A percentile compares a stretch with the other conserved stretches of the same genome.
Conservation (phyloP, 192 early-diverging fungal species). For the Linnemannia exigua region DNA sequence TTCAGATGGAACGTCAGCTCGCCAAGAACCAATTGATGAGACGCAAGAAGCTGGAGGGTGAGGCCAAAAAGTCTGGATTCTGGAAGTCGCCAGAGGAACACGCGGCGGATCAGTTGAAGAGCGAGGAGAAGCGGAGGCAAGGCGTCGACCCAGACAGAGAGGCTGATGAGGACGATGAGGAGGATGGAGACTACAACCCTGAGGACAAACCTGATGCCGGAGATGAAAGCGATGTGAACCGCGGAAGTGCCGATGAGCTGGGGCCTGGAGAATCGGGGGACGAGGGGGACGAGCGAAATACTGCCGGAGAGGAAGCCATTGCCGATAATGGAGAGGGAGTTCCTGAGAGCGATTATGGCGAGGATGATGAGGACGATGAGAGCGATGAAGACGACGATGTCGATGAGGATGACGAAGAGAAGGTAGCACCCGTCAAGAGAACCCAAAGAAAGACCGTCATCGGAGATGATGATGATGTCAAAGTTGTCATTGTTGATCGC, state of each 20-base stretch:
- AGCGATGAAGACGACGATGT: neutral
- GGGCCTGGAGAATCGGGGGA: constrained; percentile 11
- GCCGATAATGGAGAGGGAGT: neutral
- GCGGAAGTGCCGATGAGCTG: constrained; percentile 8
- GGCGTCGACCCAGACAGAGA: constrained; percentile 32
- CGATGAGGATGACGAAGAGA: constrained; percentile 9
- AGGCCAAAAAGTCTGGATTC: constrained; percentile 34
- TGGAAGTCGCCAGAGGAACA: constrained; percentile 38
- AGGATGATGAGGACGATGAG: neutral
- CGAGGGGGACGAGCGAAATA: neutral
- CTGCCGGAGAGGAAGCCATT: neutral
- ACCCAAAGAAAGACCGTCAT: constrained; percentile 4
- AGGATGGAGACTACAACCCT: neutral
- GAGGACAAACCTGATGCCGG: constrained; percentile 2
- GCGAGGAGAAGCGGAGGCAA: constrained; percentile 21
- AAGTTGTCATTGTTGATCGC: constrained; percentile 30
- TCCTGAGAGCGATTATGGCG: neutral
- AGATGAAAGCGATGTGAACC: constrained; percentile 10
- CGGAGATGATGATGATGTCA: constrained; percentile 33
- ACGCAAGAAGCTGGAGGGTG: constrained; percentile 19
- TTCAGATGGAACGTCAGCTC: constrained; percentile 23
- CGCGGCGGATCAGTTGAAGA: constrained; percentile 34
- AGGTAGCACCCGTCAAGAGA: neutral
- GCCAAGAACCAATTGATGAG: constrained; percentile 24
- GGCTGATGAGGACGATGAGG: constrained; percentile 7